Conservation (phyloP, 768 basidiomycete species). For the Kwoniella dendrophila region DNA sequence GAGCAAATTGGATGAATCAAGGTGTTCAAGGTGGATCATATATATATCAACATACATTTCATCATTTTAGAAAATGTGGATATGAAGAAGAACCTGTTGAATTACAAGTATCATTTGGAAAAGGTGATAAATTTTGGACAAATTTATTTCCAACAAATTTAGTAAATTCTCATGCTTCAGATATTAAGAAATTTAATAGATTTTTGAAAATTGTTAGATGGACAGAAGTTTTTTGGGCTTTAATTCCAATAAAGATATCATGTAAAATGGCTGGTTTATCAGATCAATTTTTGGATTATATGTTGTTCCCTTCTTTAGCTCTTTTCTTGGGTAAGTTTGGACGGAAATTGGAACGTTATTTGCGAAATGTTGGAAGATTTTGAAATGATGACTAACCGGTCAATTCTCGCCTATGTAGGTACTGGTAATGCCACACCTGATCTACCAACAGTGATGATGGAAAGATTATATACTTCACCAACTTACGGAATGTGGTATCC, state of each 20-base stretch:
- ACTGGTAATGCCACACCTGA: conserved; percentile 59
- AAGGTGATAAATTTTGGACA: conserved; percentile 60
- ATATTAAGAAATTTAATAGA: conserved; percentile 58
- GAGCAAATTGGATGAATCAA: conserved; percentile 58
- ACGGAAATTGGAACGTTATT: background rate
- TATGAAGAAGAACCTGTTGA: conserved; percentile 57
- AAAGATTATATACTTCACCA: conserved; percentile 58
- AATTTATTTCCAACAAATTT: conserved; percentile 60
- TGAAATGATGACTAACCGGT: too few species aligned
- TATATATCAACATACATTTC: conserved; percentile 57
- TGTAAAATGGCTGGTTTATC: conserved; percentile 58
- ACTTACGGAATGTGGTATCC: conserved; percentile 60
- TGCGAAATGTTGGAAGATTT: background rate
- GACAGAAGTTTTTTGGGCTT: conserved; percentile 57
- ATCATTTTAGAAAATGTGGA: conserved; percentile 55
- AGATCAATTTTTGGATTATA: conserved; percentile 56
- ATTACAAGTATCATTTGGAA: conserved; percentile 59
- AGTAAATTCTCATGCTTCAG: conserved; percentile 54
- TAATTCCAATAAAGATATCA: conserved; percentile 58
- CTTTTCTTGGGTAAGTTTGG: conserved; percentile 50
- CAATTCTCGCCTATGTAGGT: conserved; percentile 27
- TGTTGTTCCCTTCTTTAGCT: conserved; percentile 56
- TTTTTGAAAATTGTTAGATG: conserved; percentile 56
- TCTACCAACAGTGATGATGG: conserved; percentile 58
- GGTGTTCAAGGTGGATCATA: conserved; percentile 57